phyloP scores from a whole-genome alignment of 768 basidiomycete genomes.

The Agaricus blazei region DNA sequence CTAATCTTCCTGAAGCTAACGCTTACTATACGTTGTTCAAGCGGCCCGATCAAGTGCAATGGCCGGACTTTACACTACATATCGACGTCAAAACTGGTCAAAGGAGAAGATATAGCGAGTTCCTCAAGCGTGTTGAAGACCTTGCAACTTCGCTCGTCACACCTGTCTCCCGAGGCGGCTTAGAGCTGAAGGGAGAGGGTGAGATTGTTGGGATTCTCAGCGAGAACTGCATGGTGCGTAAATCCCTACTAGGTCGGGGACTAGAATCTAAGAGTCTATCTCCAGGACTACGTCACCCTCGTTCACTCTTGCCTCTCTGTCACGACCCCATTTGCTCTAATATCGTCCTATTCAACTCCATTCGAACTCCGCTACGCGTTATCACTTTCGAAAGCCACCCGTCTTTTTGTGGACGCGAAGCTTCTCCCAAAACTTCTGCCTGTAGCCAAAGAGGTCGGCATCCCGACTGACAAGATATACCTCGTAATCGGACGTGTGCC shows the following conservation, averaged over 20 bases:
- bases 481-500: slow-evolving; percentile 35
- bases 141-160: slow-evolving; percentile 53
- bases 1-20: slow-evolving; percentile 45
- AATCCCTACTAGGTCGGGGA: slow-evolving; percentile 11
- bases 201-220: slow-evolving; percentile 67
- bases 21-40: slow-evolving; percentile 48
- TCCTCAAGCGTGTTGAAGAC: slow-evolving; percentile 43
- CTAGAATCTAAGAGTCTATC: background rate
- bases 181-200: slow-evolving; percentile 44
- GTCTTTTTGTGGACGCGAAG: slow-evolving; percentile 28
- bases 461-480: slow-evolving; percentile 40
- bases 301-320: slow-evolving; percentile 23
- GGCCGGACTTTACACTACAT: slow-evolving; percentile 50
- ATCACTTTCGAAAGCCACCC: slow-evolving; percentile 24
- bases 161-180: slow-evolving; percentile 42
- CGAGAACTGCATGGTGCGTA: slow-evolving; percentile 56
- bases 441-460: slow-evolving; percentile 25
- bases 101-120: slow-evolving; percentile 39
- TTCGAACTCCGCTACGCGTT: slow-evolving; percentile 31
- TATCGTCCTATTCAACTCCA: slow-evolving; percentile 29
- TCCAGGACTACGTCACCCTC: slow-evolving; percentile 28
- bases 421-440: slow-evolving; percentile 22
- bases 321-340: slow-evolving; percentile 25
- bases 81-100: slow-evolving; percentile 50
- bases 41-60: slow-evolving; percentile 46